Conservation (phyloP, 177 flowering plant species). For the Vitis hybrid region DNA sequence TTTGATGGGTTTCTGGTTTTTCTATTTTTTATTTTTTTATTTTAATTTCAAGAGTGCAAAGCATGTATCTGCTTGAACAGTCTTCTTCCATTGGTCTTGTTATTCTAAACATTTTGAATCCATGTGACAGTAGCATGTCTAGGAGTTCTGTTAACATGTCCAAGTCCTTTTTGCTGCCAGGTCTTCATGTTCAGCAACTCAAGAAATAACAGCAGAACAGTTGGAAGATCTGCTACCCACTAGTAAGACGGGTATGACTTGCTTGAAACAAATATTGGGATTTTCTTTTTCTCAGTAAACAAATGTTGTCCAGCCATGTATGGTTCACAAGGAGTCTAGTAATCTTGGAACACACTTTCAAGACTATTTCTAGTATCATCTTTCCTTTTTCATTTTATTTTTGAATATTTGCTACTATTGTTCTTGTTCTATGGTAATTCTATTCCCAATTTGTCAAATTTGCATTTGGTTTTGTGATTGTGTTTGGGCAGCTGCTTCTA, state of each 20-base stretch:
- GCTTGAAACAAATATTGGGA: conserved; percentile 5
- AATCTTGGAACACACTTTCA: background rate
- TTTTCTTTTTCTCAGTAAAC: background rate
- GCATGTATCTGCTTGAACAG: too few relatives aligned
- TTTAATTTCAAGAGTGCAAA: background rate
- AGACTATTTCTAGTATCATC: too few relatives aligned
- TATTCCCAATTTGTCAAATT: conserved; percentile 5
- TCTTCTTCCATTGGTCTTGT: too few relatives aligned
- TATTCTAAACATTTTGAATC: too few relatives aligned
- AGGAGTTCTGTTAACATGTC: background rate
- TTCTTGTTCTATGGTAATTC: background rate
- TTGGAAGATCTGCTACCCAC: conserved; percentile 48
- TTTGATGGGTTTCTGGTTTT: too few relatives aligned
- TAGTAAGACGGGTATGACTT: conserved; percentile 41
- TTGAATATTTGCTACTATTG: background rate
- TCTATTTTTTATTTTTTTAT: background rate
- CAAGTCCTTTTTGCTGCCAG: conserved; percentile 31
- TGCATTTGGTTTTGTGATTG: conserved; percentile 8
- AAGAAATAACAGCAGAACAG: conserved; percentile 58
- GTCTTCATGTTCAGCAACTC: conserved; percentile 62
- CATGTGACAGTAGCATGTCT: too few relatives aligned
- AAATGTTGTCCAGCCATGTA: background rate
- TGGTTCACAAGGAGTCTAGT: background rate
- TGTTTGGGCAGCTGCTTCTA: conserved; percentile 35
- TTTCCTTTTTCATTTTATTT: too few relatives aligned